Evolutionary conservation across 257 asterid species (phyloP).

Genomic region (Scutellaria minor): DNA sequence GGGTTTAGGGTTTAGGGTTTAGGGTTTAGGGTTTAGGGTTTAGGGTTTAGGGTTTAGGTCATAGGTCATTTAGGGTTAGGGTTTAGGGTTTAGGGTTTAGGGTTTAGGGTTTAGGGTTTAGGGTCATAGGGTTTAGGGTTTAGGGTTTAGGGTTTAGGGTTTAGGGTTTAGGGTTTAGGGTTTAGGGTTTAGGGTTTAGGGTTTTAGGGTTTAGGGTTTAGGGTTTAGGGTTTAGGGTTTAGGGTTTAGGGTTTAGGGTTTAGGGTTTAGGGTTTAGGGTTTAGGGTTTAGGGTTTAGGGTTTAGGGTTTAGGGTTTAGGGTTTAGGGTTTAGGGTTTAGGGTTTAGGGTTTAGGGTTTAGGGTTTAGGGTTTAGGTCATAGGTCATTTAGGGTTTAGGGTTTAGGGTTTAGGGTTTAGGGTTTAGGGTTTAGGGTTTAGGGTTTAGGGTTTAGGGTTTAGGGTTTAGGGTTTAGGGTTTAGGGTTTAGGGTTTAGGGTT

Average conservation of each 20-base stretch:
- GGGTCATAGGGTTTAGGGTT: no score
- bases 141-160: not conserved
- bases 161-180: not conserved
- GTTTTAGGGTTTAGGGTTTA: not conserved
- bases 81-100: not conserved
- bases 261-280: not conserved
- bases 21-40: not conserved
- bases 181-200: not conserved
- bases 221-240: not conserved
- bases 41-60: not conserved
- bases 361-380: not conserved
- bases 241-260: not conserved
- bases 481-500: conserved; percentile 14
- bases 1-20: not conserved
- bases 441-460: not conserved
- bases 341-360: not conserved
- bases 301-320: not conserved
- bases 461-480: conserved; percentile 22
- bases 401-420: not conserved
- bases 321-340: not conserved
- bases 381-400: no score
- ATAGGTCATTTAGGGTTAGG: not conserved
- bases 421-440: not conserved
- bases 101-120: not conserved
- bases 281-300: not conserved